Evolutionary conservation across 805 yeast genomes (phyloP).

Genomic region (Nakazawaea wyomingensis): DNA sequence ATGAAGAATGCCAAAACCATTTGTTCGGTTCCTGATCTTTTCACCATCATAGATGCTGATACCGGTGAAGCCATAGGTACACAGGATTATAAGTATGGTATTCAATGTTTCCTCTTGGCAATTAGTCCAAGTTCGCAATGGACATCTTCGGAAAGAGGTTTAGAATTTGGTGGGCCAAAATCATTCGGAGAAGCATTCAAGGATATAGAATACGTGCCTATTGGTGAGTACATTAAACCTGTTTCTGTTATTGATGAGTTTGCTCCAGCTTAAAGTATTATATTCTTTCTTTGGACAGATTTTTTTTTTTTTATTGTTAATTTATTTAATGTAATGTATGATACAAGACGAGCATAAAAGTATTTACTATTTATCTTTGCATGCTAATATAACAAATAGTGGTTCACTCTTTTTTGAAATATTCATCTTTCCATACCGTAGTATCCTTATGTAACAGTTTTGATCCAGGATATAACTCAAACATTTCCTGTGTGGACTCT

Average conservation of each 20-base stretch:
- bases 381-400: too few species aligned
- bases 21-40: slow-evolving; percentile 37
- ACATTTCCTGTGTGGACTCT: slow-evolving; percentile 25
- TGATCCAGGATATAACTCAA: slow-evolving; percentile 32
- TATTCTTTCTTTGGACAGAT: background rate
- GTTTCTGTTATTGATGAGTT: slow-evolving; percentile 31
- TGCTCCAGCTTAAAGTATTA: slow-evolving; percentile 3
- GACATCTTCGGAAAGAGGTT: slow-evolving; percentile 27
- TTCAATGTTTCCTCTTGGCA: slow-evolving; percentile 34
- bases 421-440: slow-evolving; percentile 11
- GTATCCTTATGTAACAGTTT: slow-evolving; percentile 22
- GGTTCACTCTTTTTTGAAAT: slow-evolving; percentile 5
- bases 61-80: slow-evolving; percentile 41
- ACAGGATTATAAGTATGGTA: slow-evolving; percentile 38
- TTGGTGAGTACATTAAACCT: slow-evolving; percentile 30
- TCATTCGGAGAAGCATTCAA: slow-evolving; percentile 30
- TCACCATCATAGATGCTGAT: slow-evolving; percentile 32
- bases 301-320: too few species aligned
- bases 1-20: slow-evolving; percentile 20
- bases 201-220: slow-evolving; percentile 30
- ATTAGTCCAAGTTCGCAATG: slow-evolving; percentile 31
- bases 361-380: too few species aligned
- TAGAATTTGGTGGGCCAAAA: slow-evolving; percentile 36
- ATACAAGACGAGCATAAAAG: background rate
- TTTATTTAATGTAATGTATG: too few species aligned